Evolutionary conservation across 768 basidiomycete genomes (phyloP).

Genomic region (Baorangia bicolor): DNA sequence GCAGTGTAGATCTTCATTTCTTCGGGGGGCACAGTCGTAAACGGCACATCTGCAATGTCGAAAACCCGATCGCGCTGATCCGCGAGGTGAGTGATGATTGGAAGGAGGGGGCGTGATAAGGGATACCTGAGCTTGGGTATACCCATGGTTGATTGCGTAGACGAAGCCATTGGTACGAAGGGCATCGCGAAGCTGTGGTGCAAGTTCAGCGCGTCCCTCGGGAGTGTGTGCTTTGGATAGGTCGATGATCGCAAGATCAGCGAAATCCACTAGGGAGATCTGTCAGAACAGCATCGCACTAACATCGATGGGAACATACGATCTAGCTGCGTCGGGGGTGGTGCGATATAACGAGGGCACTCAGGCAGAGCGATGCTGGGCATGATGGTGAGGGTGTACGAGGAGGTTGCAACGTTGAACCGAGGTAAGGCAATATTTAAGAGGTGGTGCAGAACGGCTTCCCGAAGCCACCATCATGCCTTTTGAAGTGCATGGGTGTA

Average conservation of each 20-base stretch:
- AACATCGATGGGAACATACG: constrained; percentile 23
- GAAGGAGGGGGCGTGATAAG: background rate
- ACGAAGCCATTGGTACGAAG: constrained; percentile 42
- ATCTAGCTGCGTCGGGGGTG: constrained; percentile 32
- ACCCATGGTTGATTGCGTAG: no score
- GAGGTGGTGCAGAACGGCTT: no score
- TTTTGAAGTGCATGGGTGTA: no score
- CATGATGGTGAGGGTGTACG: constrained; percentile 16
- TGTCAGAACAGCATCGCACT: constrained; percentile 2
- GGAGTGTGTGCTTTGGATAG: constrained; percentile 39
- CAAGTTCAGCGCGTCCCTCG: no score
- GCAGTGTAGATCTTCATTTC: constrained; percentile 41
- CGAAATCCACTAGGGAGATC: constrained; percentile 42
- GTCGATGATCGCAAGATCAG: constrained; percentile 52
- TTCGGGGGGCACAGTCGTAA: constrained; percentile 36
- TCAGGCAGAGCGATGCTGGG: constrained; percentile 20
- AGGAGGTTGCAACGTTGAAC: no score
- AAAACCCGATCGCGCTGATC: no score
- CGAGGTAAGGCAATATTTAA: no score
- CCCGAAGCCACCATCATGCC: no score
- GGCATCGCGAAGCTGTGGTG: constrained; percentile 42
- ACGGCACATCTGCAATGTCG: no score
- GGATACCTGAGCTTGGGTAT: constrained; percentile 38
- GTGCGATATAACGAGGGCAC: constrained; percentile 34
- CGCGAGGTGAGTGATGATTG: constrained; percentile 10